Evolutionary conservation across 495 filamentous ascomycete species (phyloP), one percentile per base, ranked within the genome.

Genomic region (Aspergillus leporis): DNA sequence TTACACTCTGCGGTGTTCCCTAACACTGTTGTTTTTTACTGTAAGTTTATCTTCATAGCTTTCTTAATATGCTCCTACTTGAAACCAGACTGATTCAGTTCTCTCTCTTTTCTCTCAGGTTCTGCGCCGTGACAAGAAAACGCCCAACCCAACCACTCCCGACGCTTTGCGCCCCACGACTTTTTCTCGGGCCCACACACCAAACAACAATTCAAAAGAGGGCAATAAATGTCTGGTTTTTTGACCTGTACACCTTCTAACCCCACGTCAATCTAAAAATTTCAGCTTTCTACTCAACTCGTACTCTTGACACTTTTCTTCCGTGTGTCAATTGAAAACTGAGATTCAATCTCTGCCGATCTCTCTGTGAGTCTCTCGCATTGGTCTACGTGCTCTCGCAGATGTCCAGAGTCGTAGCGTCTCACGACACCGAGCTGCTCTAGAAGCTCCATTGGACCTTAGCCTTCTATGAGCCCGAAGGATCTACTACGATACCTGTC

Each of bases 401-500:
- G 67, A 80, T 78, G 75, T 73, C 68, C 60, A 70, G 63, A 62
- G 63, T 55, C 61, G 71, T 76, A 63, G 76, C 66, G 47, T 66
- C 68, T 61, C 55, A 66, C 71, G 71, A 68, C 68, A 62, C 68
- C 70, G 64, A 70, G 69, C 71, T 73, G 63, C 53, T 72, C 53
- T 78, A n/a, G 69, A 74, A 28, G 67, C 62, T 55, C 64, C 61
- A 71, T 63, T 65, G 61, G 59, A 54, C 64, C 62, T 63, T 64
- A 65, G 73, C 71, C 78, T 86, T 89, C 83, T 84, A 97, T 97
- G 93, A 93, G 84, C 87, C 87, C 86, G 75, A 87, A 86, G 80
- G 92, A 96, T 75, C 87, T 97, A 65, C 85, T 97, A 69, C 90
- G 91, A 79, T 92, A 96, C 80, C 85, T 97, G 62, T 96, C 91